A percentile compares a stretch with the other conserved stretches of the same genome.
Evolutionary conservation across 176 grass and related monocot genomes (phyloP).

Genomic region (Zoysia japonica): DNA sequence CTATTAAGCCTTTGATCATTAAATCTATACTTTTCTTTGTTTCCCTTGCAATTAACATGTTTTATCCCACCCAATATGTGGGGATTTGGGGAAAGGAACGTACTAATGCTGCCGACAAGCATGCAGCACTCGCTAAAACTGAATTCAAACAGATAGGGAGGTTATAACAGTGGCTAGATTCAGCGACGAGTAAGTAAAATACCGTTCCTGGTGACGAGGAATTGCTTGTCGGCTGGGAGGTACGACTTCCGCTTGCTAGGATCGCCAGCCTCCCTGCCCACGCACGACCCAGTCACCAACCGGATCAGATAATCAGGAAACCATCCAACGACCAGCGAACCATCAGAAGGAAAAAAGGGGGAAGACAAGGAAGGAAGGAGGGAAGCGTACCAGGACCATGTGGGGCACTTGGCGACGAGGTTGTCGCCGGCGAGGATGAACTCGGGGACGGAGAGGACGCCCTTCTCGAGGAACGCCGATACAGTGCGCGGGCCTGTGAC

Average conservation of each 20-base stretch:
- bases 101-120: slow-evolving; percentile 1
- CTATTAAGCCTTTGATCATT: background rate
- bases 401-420: slow-evolving; percentile 97
- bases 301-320: slow-evolving; percentile 36
- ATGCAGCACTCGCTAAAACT: slow-evolving; percentile 12
- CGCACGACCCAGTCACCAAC: slow-evolving; percentile 34
- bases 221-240: slow-evolving; percentile 82
- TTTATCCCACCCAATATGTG: background rate
- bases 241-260: slow-evolving; percentile 78
- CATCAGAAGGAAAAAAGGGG: background rate
- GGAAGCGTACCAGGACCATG: slow-evolving; percentile 86
- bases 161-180: background rate
- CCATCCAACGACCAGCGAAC: background rate
- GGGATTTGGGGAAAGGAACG: background rate
- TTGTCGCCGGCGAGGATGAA: slow-evolving; percentile 95
- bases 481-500: slow-evolving; percentile 76
- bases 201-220: slow-evolving; percentile 93
- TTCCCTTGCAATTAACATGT: background rate
- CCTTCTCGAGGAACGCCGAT: slow-evolving; percentile 94
- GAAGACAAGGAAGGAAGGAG: background rate
- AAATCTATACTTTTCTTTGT: background rate
- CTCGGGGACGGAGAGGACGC: slow-evolving; percentile 88
- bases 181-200: background rate
- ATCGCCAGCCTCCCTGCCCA: slow-evolving; percentile 78
- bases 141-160: background rate